Conservation (phyloP, 1,284 basidiomycete genomes). For the Malassezia arunalokei region DNA sequence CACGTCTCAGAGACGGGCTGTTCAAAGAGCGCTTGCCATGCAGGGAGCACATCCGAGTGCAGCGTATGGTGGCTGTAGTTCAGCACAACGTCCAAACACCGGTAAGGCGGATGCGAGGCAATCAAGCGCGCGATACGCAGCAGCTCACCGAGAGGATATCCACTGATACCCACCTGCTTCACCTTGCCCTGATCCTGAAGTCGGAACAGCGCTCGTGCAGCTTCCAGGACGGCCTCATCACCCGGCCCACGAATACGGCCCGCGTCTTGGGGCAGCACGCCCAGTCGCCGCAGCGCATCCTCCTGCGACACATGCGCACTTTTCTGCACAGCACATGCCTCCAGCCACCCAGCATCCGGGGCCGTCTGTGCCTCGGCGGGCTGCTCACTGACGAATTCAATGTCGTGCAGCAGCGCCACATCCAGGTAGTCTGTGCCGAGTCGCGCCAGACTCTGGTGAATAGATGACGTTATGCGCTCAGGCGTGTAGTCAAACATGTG, state of each 20-base stretch:
- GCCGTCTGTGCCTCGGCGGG: slow-evolving; percentile 38
- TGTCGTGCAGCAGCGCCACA: slow-evolving; percentile 63
- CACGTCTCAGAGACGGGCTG: slow-evolving; percentile 18
- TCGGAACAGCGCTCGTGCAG: slow-evolving; percentile 59
- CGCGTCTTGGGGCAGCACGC: slow-evolving; percentile 51
- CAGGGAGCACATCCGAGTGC: slow-evolving; percentile 32
- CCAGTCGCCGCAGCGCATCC: slow-evolving; percentile 24
- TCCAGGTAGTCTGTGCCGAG: slow-evolving; percentile 56
- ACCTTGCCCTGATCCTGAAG: slow-evolving; percentile 69
- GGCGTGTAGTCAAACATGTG: slow-evolving; percentile 69
- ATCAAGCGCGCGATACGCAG: slow-evolving; percentile 70
- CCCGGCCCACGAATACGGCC: slow-evolving; percentile 59
- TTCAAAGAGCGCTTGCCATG: slow-evolving; percentile 26
- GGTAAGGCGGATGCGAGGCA: slow-evolving; percentile 26
- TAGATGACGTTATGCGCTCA: slow-evolving; percentile 57
- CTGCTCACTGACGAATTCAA: slow-evolving; percentile 66
- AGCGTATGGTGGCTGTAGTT: slow-evolving; percentile 42
- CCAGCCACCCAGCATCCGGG: slow-evolving; percentile 8
- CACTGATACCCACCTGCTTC: slow-evolving; percentile 69
- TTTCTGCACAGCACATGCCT: slow-evolving; percentile 9
- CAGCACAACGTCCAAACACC: slow-evolving; percentile 44
- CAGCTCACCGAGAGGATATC: slow-evolving; percentile 78
- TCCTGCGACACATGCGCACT: slow-evolving; percentile 10
- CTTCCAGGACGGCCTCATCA: slow-evolving; percentile 66
- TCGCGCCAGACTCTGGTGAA: slow-evolving; percentile 61